Evolutionary conservation across 2,329 filamentous ascomycete species (phyloP).

Genomic region (Aspergillus chevalieri): DNA sequence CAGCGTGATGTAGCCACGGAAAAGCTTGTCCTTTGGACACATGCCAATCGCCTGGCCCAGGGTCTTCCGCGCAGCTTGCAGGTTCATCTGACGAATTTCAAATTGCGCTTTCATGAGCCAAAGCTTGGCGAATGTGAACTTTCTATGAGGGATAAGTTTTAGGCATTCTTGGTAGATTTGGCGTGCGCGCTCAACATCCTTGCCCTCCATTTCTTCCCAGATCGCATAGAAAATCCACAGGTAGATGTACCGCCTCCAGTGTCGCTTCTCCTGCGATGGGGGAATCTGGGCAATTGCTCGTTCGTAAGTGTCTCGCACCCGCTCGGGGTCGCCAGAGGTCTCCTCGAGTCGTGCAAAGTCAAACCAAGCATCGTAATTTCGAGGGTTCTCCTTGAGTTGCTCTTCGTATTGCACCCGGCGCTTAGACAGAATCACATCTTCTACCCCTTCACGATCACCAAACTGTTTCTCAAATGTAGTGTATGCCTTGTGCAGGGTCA

Average conservation of each 20-base stretch:
- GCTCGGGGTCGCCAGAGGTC: constrained; percentile 70
- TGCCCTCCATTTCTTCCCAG: constrained; percentile 84
- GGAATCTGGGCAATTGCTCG: constrained; percentile 92
- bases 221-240: constrained; percentile 96
- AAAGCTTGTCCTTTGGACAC: constrained; percentile 93
- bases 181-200: constrained; percentile 69
- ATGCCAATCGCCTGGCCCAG: constrained; percentile 85
- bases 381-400: constrained; percentile 84
- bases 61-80: constrained; percentile 76
- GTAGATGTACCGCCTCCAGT: constrained; percentile 96
- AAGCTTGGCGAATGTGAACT: constrained; percentile 94
- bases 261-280: constrained; percentile 90
- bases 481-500: constrained; percentile 82
- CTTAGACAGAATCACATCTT: constrained; percentile 93
- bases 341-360: constrained; percentile 92
- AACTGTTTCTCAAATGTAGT: constrained; percentile 98
- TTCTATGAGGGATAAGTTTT: constrained; percentile 84
- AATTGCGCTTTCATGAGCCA: constrained; percentile 94
- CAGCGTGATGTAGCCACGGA: constrained; percentile 86
- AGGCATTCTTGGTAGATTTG: constrained; percentile 90
- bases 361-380: constrained; percentile 97
- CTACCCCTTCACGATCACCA: constrained; percentile 85
- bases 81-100: constrained; percentile 78
- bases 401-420: constrained; percentile 90
- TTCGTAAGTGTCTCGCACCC: constrained; percentile 89